Evolutionary conservation across 2,329 filamentous ascomycete genomes (phyloP).

Genomic region (Penicillium sp.): DNA sequence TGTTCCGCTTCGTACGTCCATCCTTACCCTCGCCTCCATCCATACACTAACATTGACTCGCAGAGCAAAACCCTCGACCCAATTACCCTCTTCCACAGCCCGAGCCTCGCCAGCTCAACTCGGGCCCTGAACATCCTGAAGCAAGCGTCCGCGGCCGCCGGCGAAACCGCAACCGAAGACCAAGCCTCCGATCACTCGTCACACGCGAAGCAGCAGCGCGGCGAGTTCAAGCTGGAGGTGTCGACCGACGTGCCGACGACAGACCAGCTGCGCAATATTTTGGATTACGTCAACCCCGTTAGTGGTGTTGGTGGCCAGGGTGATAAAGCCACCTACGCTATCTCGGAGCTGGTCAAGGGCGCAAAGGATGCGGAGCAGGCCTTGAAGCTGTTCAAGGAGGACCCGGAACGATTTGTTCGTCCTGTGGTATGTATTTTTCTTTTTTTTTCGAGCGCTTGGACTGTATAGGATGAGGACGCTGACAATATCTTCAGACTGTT

Average conservation of each 20-base stretch:
- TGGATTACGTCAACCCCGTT: conserved; percentile 65
- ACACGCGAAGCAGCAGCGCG: conserved; percentile 59
- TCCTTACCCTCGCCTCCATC: not conserved
- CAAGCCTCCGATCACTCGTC: conserved; percentile 66
- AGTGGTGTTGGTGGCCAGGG: conserved; percentile 53
- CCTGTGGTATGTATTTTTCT: conserved; percentile 65
- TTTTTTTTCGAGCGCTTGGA: not conserved
- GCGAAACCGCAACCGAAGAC: conserved; percentile 67
- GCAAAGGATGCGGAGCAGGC: conserved; percentile 75
- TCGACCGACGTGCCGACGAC: conserved; percentile 75
- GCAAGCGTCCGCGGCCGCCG: conserved; percentile 69
- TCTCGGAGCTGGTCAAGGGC: conserved; percentile 68
- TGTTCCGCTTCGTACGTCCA: conserved; percentile 28
- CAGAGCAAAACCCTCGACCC: conserved; percentile 82
- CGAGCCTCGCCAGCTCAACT: conserved; percentile 68
- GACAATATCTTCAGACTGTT: conserved; percentile 53
- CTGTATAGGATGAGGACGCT: conserved; percentile 20
- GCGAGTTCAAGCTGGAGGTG: conserved; percentile 82
- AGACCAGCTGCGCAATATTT: conserved; percentile 78
- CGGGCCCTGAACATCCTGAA: conserved; percentile 75
- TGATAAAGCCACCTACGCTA: conserved; percentile 61
- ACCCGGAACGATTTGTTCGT: conserved; percentile 63
- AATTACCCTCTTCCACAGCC: conserved; percentile 92
- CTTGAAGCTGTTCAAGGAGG: conserved; percentile 72
- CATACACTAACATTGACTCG: conserved; percentile 1